Percentiles rank a stretch among this genome's conserved stretches.
These are phyloP conservation scores for Cyclotella baltica DNA, from an alignment of 108 stramenopile genomes.

Conservation along the genomic window DNA sequence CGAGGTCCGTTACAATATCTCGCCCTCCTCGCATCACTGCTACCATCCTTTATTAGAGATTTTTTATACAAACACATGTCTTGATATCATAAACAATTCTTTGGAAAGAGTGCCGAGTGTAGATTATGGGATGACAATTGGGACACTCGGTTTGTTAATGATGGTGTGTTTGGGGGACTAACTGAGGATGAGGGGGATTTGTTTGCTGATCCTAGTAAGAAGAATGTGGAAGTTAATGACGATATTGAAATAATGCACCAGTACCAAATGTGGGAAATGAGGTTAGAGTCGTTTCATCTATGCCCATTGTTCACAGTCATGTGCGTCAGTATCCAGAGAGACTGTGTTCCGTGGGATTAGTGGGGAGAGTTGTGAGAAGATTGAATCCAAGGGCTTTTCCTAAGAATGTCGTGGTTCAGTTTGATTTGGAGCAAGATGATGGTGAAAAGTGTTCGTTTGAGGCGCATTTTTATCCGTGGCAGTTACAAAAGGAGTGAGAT, in stretches of 20 bases:
- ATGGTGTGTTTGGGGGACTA: constrained; percentile 38
- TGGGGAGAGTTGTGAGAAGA: constrained; percentile 44
- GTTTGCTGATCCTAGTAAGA: constrained; percentile 52
- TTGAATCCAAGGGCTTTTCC: constrained; percentile 35
- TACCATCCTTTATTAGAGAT: constrained; percentile 67
- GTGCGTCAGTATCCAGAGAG: constrained; percentile 31
- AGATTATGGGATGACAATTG: constrained; percentile 66
- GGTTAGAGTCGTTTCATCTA: constrained; percentile 33
- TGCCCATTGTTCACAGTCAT: constrained; percentile 48
- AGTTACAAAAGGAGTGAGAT: constrained; percentile 31
- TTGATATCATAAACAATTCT: constrained; percentile 59
- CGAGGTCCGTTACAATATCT: constrained; percentile 52
- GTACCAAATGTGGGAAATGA: constrained; percentile 16
- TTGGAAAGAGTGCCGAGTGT: constrained; percentile 64
- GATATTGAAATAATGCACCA: constrained; percentile 5
- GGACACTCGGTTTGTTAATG: constrained; percentile 58
- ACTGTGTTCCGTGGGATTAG: constrained; percentile 49
- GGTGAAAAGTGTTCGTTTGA: constrained; percentile 24
- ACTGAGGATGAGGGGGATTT: constrained; percentile 15
- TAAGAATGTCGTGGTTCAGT: constrained; percentile 49
- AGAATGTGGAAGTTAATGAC: constrained; percentile 12
- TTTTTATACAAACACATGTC: constrained; percentile 60
- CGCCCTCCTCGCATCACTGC: constrained; percentile 30
- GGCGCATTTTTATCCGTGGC: constrained; percentile 47
- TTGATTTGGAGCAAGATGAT: constrained; percentile 31